Evolutionary conservation across 352 stramenopile genomes (phyloP).

Genomic region (Pythium rhizo-oryzae): DNA sequence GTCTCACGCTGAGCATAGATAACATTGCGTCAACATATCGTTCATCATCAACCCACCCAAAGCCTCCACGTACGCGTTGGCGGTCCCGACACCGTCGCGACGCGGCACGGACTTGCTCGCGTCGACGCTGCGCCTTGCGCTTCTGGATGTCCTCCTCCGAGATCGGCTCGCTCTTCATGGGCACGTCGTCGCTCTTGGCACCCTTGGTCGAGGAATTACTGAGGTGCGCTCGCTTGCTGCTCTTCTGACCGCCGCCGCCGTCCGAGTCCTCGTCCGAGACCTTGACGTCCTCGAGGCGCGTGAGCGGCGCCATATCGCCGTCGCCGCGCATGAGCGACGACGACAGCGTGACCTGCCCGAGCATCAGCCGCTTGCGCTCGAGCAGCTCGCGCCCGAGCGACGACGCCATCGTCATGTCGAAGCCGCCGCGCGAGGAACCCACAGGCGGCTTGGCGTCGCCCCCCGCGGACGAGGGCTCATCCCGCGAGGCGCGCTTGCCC

Average conservation of each 20-base stretch:
- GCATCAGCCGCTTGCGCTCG: constrained; percentile 52
- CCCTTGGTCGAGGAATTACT: background rate
- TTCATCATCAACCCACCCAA: background rate
- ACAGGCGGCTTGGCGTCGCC: background rate
- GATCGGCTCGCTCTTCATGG: constrained; percentile 31
- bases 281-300: constrained; percentile 13
- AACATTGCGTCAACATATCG: background rate
- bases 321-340: constrained; percentile 12
- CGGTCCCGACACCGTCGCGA: constrained; percentile 62
- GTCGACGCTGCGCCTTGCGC: constrained; percentile 61
- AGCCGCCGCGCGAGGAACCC: background rate
- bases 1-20: constrained; percentile 46
- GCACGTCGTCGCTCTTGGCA: background rate
- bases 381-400: constrained; percentile 40
- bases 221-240: constrained; percentile 22
- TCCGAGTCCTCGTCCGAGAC: constrained; percentile 35
- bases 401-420: constrained; percentile 31
- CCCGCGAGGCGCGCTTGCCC: constrained; percentile 23
- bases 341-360: constrained; percentile 28
- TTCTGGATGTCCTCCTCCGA: constrained; percentile 55
- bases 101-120: constrained; percentile 64
- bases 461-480: constrained; percentile 4
- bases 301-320: constrained; percentile 2
- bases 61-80: constrained; percentile 37
- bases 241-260: constrained; percentile 34